Evolutionary conservation across 345 rosid genomes (phyloP).

Genomic region (Durio zibethinus): DNA sequence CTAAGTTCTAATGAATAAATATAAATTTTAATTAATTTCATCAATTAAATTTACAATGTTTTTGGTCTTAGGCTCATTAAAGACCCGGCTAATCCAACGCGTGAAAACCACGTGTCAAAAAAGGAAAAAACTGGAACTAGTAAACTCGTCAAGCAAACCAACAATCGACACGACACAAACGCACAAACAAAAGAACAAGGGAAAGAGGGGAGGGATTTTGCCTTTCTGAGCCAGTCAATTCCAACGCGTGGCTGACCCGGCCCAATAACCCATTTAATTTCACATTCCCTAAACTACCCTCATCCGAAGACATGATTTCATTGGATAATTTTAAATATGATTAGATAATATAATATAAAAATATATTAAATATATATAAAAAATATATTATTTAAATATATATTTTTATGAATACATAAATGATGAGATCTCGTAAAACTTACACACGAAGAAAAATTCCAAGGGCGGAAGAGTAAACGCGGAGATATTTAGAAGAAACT

Average conservation of each 20-base stretch:
- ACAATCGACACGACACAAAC: neutral
- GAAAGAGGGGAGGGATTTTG: neutral
- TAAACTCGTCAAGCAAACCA: no score
- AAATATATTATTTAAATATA: no score
- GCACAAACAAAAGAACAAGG: neutral
- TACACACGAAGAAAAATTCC: neutral
- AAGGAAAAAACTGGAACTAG: no score
- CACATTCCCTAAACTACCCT: neutral
- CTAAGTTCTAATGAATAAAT: neutral
- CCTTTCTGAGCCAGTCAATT: slow-evolving; percentile 22
- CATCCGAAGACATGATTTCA: no score
- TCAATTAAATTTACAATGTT: neutral
- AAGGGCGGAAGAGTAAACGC: slow-evolving; percentile 12
- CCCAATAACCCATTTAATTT: neutral
- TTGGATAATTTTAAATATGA: no score
- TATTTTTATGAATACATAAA: no score
- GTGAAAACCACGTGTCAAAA: neutral
- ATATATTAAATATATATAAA: no score
- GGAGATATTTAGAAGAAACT: neutral
- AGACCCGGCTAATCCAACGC: neutral
- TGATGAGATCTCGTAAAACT: no score
- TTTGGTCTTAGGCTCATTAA: neutral
- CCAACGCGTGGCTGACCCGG: slow-evolving; percentile 31
- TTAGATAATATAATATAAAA: no score
- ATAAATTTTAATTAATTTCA: neutral